Base-by-base conservation (phyloP, 164 flowering plant genomes). In the Dillenia turbinata region DNA sequence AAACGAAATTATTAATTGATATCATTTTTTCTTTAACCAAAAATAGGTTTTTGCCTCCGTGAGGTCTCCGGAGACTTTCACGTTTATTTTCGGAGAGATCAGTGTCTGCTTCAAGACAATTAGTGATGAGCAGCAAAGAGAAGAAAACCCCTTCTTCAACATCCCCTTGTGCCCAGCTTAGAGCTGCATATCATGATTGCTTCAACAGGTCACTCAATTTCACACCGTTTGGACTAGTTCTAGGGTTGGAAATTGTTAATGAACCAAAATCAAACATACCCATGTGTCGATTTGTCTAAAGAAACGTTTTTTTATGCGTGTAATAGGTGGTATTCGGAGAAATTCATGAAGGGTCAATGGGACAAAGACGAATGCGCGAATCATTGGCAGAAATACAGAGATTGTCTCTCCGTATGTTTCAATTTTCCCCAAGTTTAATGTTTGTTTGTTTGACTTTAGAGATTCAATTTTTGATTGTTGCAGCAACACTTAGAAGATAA, bases 341-440 rank as follows among this genome's bases (percentile, higher is more conserved):
- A 92, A 66, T 92, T 86, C 68, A 73, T 88, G 64, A 92, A 88
- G 73, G 96, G 96, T 56, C 83, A 82, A 64, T 89, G 96, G 92
- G 82, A 89, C 62, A 82, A 89, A 73, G 87, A 83, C 64, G 96
- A 85, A 49, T 92, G 98, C 59, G 75, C 75, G 43, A 56, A 77
- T 9, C 92, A 92, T 77, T 92, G 98, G 96, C 58, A 81, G 47
- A 86, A 86, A 44, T 92, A 92, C 83, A 81, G 88, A 75, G 83
- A 81, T 65, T 89, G 98, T 70, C 86, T 92, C 43, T 72, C 90
- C 59, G 98, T 92, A 78, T 48, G 76, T 63, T 19, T 50, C 40
- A 0, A 50, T 70, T 9, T 5, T 40, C 24, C 49, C 10, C 12
- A 8, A 44, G 13, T 51, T 43, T 26, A 13, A 5, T 24, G 47